These are phyloP conservation scores for Petunia axillaris DNA, from an alignment of 257 asterid species.

Conservation along the genomic window DNA sequence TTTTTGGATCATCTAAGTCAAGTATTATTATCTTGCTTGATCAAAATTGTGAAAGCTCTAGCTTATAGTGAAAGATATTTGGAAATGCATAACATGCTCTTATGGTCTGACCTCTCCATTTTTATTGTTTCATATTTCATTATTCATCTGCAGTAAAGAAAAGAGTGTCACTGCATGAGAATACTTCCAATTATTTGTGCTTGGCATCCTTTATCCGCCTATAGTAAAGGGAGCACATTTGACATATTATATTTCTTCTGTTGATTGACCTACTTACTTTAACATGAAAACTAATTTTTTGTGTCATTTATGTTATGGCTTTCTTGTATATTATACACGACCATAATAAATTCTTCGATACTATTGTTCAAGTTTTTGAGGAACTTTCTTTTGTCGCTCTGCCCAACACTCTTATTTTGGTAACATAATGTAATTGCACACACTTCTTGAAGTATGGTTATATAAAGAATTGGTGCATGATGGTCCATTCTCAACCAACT, in stretches of 20 bases:
- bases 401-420: neutral
- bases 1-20: neutral
- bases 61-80: neutral
- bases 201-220: neutral
- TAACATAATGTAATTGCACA: neutral
- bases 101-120: neutral
- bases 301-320: neutral
- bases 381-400: neutral
- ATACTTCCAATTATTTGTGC: neutral
- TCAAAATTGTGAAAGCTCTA: slow-evolving; percentile 13
- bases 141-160: neutral
- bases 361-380: neutral
- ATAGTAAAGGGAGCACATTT: neutral
- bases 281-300: neutral
- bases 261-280: slow-evolving; percentile 3
- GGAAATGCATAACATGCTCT: neutral
- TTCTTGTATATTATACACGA: neutral
- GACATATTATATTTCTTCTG: neutral
- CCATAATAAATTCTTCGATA: neutral
- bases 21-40: neutral
- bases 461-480: neutral
- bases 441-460: neutral
- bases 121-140: neutral
- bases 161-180: neutral
- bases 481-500: slow-evolving; percentile 21